These are phyloP conservation scores for Bruguiera hainesii DNA, from an alignment of 441 rosid species.

Conservation along the genomic window DNA sequence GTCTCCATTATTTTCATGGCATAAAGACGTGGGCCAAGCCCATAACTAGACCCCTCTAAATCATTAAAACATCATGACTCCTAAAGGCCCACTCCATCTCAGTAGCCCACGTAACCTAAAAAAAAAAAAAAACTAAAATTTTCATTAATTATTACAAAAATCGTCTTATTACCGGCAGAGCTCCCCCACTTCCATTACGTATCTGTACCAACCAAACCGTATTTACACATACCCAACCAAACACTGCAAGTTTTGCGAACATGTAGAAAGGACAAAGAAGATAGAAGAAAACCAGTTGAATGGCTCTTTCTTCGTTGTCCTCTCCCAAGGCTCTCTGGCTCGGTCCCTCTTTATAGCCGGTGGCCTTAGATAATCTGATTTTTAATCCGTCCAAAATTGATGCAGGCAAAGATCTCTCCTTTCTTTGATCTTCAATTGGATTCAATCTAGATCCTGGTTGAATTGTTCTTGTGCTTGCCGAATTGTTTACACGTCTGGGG, in stretches of 20 bases:
- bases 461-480: neutral
- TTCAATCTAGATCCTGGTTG: constrained; percentile 11
- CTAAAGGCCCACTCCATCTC: constrained; percentile 23
- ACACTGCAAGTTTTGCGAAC: neutral
- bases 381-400: neutral
- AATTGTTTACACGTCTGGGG: constrained; percentile 9
- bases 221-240: neutral
- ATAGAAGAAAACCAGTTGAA: neutral
- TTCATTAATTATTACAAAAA: neutral
- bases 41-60: constrained; percentile 23
- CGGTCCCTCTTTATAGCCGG: constrained; percentile 18
- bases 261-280: neutral
- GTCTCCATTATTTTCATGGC: too few relatives aligned
- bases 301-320: constrained; percentile 19
- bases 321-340: constrained; percentile 18
- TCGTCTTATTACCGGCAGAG: too few relatives aligned
- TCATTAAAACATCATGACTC: constrained; percentile 18
- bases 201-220: too few relatives aligned
- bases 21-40: constrained; percentile 18
- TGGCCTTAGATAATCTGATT: constrained; percentile 22
- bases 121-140: neutral
- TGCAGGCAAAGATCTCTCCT: constrained; percentile 9
- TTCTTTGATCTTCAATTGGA: neutral
- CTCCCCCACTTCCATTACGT: too few relatives aligned
- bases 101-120: constrained; percentile 15